phyloP scores from a whole-genome alignment of 805 yeast species.

The Barnettozyma salicaria region DNA sequence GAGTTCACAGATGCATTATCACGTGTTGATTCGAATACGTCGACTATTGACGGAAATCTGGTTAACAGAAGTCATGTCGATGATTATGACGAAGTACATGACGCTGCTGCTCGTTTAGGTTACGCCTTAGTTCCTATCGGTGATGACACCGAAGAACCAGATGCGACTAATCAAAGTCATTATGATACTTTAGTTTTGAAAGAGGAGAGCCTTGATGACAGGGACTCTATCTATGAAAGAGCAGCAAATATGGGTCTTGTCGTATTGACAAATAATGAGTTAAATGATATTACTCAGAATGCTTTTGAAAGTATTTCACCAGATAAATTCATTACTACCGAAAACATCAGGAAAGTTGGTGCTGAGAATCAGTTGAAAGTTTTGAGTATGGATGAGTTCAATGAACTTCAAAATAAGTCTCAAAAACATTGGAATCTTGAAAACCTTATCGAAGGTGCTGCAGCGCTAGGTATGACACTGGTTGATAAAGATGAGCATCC shows the following conservation, averaged over 20 bases:
- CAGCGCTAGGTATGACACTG: conserved; percentile 9
- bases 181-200: conserved; percentile 13
- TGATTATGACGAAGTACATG: conserved; percentile 17
- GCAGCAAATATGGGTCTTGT: conserved; percentile 15
- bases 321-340: not conserved
- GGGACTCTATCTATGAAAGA: conserved; percentile 17
- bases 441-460: conserved; percentile 7
- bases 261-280: conserved; percentile 22
- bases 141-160: conserved; percentile 15
- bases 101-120: conserved; percentile 18
- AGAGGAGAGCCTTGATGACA: conserved; percentile 6
- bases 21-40: conserved; percentile 22
- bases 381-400: conserved; percentile 6
- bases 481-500: conserved; percentile 2
- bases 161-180: conserved; percentile 9
- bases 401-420: conserved; percentile 4
- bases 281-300: conserved; percentile 6
- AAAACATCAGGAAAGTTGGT: conserved; percentile 6
- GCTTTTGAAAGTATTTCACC: conserved; percentile 11
- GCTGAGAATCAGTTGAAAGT: conserved; percentile 4
- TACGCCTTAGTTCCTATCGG: conserved; percentile 14
- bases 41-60: conserved; percentile 18
- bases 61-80: conserved; percentile 2
- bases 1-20: conserved; percentile 29
- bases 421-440: conserved; percentile 1